A percentile compares a stretch with the other conserved stretches of the same genome.
These are phyloP conservation scores for Fagopyrum tataricum DNA, from an alignment of 148 eudicot genomes.

Conservation along the genomic window DNA sequence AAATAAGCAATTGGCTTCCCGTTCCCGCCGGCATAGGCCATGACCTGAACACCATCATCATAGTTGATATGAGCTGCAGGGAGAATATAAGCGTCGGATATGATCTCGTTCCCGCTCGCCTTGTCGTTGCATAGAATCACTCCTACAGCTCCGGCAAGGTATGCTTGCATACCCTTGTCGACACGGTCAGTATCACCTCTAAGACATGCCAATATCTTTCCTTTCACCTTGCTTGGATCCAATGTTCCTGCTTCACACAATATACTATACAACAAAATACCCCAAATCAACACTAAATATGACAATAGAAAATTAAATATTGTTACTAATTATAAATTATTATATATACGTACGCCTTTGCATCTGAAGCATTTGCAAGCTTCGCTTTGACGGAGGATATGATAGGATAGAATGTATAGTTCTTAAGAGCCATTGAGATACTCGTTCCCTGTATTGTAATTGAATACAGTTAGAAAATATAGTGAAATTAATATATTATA, in stretches of 20 bases:
- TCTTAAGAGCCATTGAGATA: not conserved
- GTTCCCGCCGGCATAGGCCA: slow-evolving; percentile 42
- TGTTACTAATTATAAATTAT: not conserved
- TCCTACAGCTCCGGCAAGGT: slow-evolving; percentile 67
- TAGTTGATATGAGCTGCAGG: slow-evolving; percentile 53
- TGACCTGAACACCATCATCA: slow-evolving; percentile 32
- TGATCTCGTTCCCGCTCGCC: slow-evolving; percentile 38
- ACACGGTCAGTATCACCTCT: slow-evolving; percentile 72
- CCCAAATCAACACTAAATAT: too few relatives aligned
- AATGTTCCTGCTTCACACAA: slow-evolving; percentile 54
- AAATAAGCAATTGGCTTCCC: slow-evolving; percentile 31
- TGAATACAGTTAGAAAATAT: too few relatives aligned
- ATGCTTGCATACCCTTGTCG: slow-evolving; percentile 72
- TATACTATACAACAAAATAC: slow-evolving; percentile 17
- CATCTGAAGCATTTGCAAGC: not conserved
- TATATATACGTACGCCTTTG: not conserved
- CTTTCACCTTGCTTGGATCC: slow-evolving; percentile 50
- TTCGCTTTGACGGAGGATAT: not conserved
- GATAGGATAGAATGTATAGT: not conserved
- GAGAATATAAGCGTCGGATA: slow-evolving; percentile 47
- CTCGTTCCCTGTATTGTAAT: too few relatives aligned
- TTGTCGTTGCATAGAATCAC: slow-evolving; percentile 63
- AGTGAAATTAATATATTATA: too few relatives aligned
- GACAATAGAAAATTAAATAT: too few relatives aligned
- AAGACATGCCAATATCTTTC: slow-evolving; percentile 73